Conservation (phyloP, 2,329 filamentous ascomycete species). For the Paraphoma sp. region DNA sequence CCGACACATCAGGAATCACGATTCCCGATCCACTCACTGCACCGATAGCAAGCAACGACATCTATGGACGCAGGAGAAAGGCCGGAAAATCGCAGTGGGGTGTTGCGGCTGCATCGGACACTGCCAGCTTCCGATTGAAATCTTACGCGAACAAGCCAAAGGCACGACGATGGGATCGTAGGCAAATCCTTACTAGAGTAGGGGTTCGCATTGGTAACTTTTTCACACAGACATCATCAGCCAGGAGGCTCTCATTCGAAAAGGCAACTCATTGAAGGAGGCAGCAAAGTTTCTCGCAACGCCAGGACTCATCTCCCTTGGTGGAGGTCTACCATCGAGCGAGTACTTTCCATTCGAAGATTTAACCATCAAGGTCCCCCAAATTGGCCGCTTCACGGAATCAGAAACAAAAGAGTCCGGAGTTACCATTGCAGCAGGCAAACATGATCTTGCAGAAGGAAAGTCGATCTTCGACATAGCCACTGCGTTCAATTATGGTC, state of each 20-base stretch:
- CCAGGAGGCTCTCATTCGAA: constrained; percentile 61
- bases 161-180: constrained; percentile 85
- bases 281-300: constrained; percentile 81
- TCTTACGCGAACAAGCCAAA: constrained; percentile 70
- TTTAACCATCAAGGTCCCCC: constrained; percentile 75
- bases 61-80: constrained; percentile 72
- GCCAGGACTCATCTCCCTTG: constrained; percentile 87
- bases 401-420: constrained; percentile 68
- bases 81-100: constrained; percentile 75
- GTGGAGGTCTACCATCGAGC: constrained; percentile 86
- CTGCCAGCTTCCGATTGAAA: constrained; percentile 79
- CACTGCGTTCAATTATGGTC: constrained; percentile 91
- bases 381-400: constrained; percentile 73
- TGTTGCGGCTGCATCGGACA: constrained; percentile 77
- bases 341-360: constrained; percentile 93
- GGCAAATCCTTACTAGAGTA: constrained; percentile 48
- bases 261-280: constrained; percentile 73
- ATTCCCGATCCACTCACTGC: constrained; percentile 61
- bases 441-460: constrained; percentile 78
- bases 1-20: constrained; percentile 56
- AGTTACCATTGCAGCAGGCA: constrained; percentile 71
- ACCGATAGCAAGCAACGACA: constrained; percentile 62
- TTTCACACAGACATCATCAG: constrained; percentile 48
- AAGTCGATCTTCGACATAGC: constrained; percentile 75
- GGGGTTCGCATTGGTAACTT: constrained; percentile 2